Base-by-base conservation (phyloP, 2,329 filamentous ascomycete species). In the Colletotrichum somersetense region DNA sequence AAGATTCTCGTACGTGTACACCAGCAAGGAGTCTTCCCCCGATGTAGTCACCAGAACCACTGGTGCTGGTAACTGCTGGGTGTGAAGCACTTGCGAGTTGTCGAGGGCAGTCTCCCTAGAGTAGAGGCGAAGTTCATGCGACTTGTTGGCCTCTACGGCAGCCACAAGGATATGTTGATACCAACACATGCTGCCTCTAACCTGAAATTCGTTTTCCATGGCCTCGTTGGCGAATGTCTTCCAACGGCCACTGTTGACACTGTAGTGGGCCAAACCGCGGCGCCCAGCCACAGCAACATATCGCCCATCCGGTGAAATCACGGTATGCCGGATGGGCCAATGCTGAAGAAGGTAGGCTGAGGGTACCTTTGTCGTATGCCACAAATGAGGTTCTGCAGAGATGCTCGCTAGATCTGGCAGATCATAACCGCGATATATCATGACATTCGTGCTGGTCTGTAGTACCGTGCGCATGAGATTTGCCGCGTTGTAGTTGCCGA, bases 141-240 rank as follows among this genome's bases (percentile, higher is more conserved):
- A 91, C 75, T 91, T 89, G 75, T 93, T 93, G 66, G 90, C 91
- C 81, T 99, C 96, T n/a, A 98, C 92, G 5, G 96, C 95, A 50
- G 95, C 95, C 67, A 98, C 93, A 23, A 99, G 86, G 42, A 98
- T 93, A 81, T 99, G 96, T 75, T 97, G 95, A 79, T 97, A 95
- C 96, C 96, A 99, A 80, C 96, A 98, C 95, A 99, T 97, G 8
- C 96, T 96, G 61, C 96, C 96, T 74, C 95, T 88, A 18, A 99
- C 94, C 33, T 94, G 91, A 79, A 99, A 99, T 74, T 95, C 94
- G 77, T 95, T 95, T 81, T 98, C 96, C 78, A 92, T 89, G 40
- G 88, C 89, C 35, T 91, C 88, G 77, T 95, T 94, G 61, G 92
- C 88, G 80, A 99, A 99, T 0, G 93, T 97, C 80, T 97, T 98